Evolutionary conservation across 352 stramenopile genomes (phyloP).

Genomic region (Globisporangium cylindrosporum): DNA sequence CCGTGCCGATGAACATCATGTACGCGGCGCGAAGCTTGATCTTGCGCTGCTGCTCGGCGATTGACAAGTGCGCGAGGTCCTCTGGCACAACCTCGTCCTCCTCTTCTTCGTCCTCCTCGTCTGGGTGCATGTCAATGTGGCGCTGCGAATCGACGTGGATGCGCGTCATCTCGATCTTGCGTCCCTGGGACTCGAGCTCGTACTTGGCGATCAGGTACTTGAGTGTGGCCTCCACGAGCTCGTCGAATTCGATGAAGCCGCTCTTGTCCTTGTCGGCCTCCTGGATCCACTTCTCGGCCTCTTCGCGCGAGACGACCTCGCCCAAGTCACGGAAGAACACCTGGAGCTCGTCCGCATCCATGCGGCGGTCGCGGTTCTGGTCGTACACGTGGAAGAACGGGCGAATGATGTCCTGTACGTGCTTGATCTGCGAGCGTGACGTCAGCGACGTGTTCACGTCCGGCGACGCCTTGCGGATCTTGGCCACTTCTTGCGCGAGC

Average conservation of each 20-base stretch:
- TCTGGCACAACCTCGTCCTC: constrained; percentile 94
- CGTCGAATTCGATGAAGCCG: constrained; percentile 92
- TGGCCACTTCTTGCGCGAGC: constrained; percentile 69
- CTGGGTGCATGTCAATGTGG: constrained; percentile 33
- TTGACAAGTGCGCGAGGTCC: constrained; percentile 90
- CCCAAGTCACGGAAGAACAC: constrained; percentile 94
- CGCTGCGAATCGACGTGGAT: constrained; percentile 47
- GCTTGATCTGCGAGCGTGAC: constrained; percentile 52
- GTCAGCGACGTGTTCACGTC: constrained; percentile 50
- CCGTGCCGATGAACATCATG: constrained; percentile 94
- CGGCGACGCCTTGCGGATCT: constrained; percentile 47
- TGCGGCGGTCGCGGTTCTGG: constrained; percentile 83
- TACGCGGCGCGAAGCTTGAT: constrained; percentile 94
- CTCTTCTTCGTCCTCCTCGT: constrained; percentile 83
- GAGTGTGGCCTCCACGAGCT: constrained; percentile 92
- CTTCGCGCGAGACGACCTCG: constrained; percentile 77
- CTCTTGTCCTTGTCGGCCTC: constrained; percentile 91
- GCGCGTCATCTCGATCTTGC: constrained; percentile 48
- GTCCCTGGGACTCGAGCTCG: constrained; percentile 51
- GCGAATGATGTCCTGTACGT: constrained; percentile 89
- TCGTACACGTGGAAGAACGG: constrained; percentile 95
- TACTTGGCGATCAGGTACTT: constrained; percentile 82
- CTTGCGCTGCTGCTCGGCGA: constrained; percentile 93
- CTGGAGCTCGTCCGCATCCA: constrained; percentile 91
- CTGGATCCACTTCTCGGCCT: constrained; percentile 82